Evolutionary conservation across 495 filamentous ascomycete genomes (phyloP).

Genomic region (Aspergillus conjunctus): DNA sequence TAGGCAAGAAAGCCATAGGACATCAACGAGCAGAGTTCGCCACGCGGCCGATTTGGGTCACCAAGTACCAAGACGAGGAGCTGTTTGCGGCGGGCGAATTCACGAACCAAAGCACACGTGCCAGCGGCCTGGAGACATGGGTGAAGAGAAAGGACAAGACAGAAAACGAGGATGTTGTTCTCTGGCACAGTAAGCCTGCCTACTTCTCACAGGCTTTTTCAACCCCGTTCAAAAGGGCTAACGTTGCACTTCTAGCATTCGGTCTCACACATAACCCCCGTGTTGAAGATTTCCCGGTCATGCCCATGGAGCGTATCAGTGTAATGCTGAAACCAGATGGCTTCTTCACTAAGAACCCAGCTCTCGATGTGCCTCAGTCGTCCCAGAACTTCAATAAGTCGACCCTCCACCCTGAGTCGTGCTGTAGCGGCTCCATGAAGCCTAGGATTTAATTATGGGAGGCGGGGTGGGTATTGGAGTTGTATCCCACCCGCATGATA

Average conservation of each 20-base stretch:
- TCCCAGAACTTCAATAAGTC: constrained; percentile 46
- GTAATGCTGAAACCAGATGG: constrained; percentile 70
- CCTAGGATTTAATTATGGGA: constrained; percentile 40
- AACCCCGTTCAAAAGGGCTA: constrained; percentile 7
- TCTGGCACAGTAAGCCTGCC: constrained; percentile 53
- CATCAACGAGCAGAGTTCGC: constrained; percentile 79
- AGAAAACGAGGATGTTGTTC: constrained; percentile 55
- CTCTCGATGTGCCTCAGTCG: constrained; percentile 68
- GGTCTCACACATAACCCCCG: constrained; percentile 64
- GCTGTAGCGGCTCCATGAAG: constrained; percentile 33
- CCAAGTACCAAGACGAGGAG: constrained; percentile 74
- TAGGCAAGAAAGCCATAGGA: constrained; percentile 67
- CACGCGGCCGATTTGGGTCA: constrained; percentile 80
- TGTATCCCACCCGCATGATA: neutral
- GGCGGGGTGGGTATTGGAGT: neutral
- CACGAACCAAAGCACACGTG: constrained; percentile 79
- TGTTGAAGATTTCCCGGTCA: constrained; percentile 66
- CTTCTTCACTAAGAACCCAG: constrained; percentile 76
- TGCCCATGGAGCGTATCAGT: constrained; percentile 64
- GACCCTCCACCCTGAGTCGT: constrained; percentile 39
- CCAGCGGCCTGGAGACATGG: constrained; percentile 58
- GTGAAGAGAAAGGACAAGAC: constrained; percentile 53
- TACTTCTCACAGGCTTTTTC: neutral
- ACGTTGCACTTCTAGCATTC: constrained; percentile 43
- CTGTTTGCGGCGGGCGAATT: constrained; percentile 81